Evolutionary conservation across 805 yeast species (phyloP).

Genomic region (Vanderwaltozyma polyspora): DNA sequence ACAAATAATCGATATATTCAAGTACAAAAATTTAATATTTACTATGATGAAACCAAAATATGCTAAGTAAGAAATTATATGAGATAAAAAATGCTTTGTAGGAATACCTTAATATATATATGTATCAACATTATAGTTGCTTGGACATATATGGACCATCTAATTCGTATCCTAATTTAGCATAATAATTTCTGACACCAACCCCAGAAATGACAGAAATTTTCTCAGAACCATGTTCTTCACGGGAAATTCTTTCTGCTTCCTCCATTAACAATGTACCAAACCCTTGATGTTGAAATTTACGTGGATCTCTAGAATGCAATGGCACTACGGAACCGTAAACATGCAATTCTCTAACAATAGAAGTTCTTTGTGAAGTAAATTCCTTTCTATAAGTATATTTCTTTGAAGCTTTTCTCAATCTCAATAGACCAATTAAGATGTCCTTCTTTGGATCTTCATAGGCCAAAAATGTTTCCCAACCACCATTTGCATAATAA

Average conservation of each 20-base stretch:
- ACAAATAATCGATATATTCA: no score
- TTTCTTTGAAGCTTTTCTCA: conserved; percentile 79
- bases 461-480: conserved; percentile 94
- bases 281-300: conserved; percentile 98
- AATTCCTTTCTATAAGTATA: conserved; percentile 88
- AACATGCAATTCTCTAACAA: conserved; percentile 94
- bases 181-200: conserved; percentile 93
- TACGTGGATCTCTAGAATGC: conserved; percentile 92
- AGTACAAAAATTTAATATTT: no score
- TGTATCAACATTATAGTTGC: conserved; percentile 20
- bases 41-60: no score
- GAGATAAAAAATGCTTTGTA: no score
- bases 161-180: conserved; percentile 76
- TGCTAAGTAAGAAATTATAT: no score
- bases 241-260: conserved; percentile 89
- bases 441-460: conserved; percentile 97
- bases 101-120: no score
- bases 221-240: conserved; percentile 87
- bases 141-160: conserved; percentile 99
- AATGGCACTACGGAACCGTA: conserved; percentile 96
- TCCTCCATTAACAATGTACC: conserved; percentile 97
- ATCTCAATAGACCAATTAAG: conserved; percentile 77
- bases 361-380: conserved; percentile 70
- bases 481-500: conserved; percentile 94
- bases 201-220: conserved; percentile 94